Evolutionary conservation across 345 rosid genomes (phyloP), one percentile per base, ranked within the genome.

Genomic region (Eucalyptus pauciflora): DNA sequence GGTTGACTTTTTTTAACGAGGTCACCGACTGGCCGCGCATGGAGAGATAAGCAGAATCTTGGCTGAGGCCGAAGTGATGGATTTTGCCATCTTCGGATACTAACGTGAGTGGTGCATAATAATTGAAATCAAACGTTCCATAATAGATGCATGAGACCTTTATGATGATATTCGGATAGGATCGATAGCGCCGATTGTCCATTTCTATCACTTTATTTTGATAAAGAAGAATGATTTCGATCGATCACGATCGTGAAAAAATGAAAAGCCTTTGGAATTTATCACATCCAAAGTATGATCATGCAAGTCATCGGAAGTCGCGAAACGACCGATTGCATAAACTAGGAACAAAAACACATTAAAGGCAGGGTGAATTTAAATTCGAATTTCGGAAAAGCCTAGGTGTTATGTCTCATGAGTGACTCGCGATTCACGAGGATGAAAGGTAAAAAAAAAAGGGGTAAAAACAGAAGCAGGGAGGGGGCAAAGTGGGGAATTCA

Each of bases 381-480:
- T 37, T 76, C 46, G 27, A 37, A 76, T 31, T 69, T 31, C 43
- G 80, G 17, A 76, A 37, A 37, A 10, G 15, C 27, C 27, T 18
- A 20, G 48, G 13, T 18, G 25, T 17, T 17, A 16, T 4, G 16
- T 18, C 24, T 37, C 81, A 5, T 15, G 67, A 60, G n/a, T 33
- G 45, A 18, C 62, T 2, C 27, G 62, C 27, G 62, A 12, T 25
- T 5, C 11, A 33, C 46, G 81, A 71, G 81, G 81, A 71, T 10
- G 83, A 46, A 6, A 10, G 7, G 15, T 33, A 0, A 4, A 5
- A 2, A 5, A 3, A 31, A 17, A 8, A 37, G 41, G 80, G 5
- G 45, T 18, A 76, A 76, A 37, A 18, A 76, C 83, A 0, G 11
- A n/a, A 37, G 27, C 83, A 2, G 15, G 46, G 27, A 3, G 43